Percentiles rank a stretch among this genome's conserved stretches.
These are phyloP conservation scores for Seiridium cupressi DNA, from an alignment of 2,329 filamentous ascomycete species.

Conservation along the genomic window DNA sequence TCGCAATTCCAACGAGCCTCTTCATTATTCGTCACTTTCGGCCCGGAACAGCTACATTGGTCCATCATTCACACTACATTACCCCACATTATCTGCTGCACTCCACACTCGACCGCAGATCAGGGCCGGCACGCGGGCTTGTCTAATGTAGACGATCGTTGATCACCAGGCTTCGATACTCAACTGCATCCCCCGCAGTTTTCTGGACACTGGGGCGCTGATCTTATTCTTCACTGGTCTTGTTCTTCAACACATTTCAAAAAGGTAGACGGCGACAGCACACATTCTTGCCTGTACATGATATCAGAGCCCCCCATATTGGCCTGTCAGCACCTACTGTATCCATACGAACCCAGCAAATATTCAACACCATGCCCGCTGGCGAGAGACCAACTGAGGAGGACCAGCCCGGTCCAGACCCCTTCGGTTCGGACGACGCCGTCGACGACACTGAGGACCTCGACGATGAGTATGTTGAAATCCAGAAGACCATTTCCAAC, in stretches of 20 bases:
- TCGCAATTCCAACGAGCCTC: background rate
- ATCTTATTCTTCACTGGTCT: background rate
- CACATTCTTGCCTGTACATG: too few species aligned
- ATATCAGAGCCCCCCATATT: background rate
- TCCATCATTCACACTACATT: background rate
- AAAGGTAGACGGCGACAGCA: too few species aligned
- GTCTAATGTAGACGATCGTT: background rate
- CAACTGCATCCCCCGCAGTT: background rate
- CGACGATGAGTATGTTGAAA: slow-evolving; percentile 32
- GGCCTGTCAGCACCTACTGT: background rate
- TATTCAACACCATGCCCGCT: background rate
- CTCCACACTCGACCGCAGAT: slow-evolving; percentile 1
- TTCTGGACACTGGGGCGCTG: background rate
- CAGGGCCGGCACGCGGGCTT: background rate
- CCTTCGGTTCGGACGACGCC: slow-evolving; percentile 21
- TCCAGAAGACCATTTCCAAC: slow-evolving; percentile 38
- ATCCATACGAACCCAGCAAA: background rate
- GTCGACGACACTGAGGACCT: slow-evolving; percentile 39
- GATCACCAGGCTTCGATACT: background rate
- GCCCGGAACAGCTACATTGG: background rate
- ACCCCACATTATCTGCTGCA: slow-evolving; percentile 2
- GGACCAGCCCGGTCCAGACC: background rate
- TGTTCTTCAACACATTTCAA: background rate
- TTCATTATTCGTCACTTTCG: background rate
- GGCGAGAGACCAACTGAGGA: slow-evolving; percentile 1